Evolutionary conservation across 1,284 basidiomycete genomes (phyloP), one percentile per base, ranked within the genome.

Genomic region (Leccinum huronense): DNA sequence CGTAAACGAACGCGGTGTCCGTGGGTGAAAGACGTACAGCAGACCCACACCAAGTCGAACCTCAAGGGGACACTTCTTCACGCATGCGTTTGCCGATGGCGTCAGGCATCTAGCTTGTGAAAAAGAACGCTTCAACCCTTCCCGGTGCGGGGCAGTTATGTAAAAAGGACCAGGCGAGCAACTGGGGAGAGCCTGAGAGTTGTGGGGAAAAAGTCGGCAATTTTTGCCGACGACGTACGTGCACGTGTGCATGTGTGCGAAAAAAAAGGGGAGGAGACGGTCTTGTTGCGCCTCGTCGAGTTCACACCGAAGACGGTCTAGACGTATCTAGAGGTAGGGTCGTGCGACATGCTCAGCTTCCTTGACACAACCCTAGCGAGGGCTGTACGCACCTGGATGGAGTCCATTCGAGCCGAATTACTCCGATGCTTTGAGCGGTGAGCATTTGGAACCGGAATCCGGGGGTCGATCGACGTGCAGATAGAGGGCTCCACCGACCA

Each of bases 1-100:
- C 54, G 36, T 42, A 42, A 68, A 57, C 38, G 40, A 42, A 48
- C 53, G 30, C 9, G 40, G 10, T 8, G 19, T 23, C 57, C 62
- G 34, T 45, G 36, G 34, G 0, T 16, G 3, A 7, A 66, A 58
- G 51, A 66, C 64, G 67, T 66, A 59, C 67, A 45, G 27, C n/a
- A 27, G 54, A 67, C 67, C 66, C 66, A 66, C 66, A 27, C 30
- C n/a, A 16, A 33, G 27, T 59, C 19, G 23, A 51, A 19, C 51
- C 33, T 53, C 42, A 27, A 66, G 36, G 23, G 13, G 5, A 11
- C 5, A 65, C 33, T 7, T 36, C 14, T 36, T 38, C 62, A 45
- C 16, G 36, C 19, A 48, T 30, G 33, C 40, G 48, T 54, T 23
- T 63, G 60, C 59, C 60, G 38, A 30, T 45, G 38, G 9, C 11